Percentiles rank a stretch among this genome's conserved stretches.
phyloP scores from a whole-genome alignment of 179 eudicot species.

The Vitellaria paradoxa region DNA sequence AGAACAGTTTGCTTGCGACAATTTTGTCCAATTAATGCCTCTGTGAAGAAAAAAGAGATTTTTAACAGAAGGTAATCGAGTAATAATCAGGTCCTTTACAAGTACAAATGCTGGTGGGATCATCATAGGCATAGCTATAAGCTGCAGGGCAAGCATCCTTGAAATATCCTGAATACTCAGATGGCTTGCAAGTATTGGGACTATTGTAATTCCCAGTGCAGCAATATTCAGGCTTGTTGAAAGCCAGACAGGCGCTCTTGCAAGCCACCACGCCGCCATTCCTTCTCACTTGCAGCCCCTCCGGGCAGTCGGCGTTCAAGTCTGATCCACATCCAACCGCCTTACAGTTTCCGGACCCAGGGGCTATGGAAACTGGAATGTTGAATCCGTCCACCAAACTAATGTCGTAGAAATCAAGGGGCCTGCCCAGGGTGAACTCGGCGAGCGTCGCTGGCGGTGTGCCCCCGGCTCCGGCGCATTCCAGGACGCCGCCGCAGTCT shows the following conservation, averaged over 20 bases:
- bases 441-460: constrained; percentile 52
- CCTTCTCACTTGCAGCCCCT: constrained; percentile 19
- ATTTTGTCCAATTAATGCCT: not conserved
- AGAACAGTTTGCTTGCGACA: no score
- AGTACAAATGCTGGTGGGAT: constrained; percentile 26
- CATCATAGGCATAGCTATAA: constrained; percentile 46
- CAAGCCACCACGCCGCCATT: constrained; percentile 40
- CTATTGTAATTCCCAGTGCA: constrained; percentile 40
- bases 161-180: constrained; percentile 36
- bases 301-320: constrained; percentile 44
- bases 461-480: constrained; percentile 51
- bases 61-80: constrained; percentile 45
- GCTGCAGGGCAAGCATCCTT: constrained; percentile 48
- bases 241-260: constrained; percentile 55
- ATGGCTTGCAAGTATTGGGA: constrained; percentile 44
- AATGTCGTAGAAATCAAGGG: constrained; percentile 31
- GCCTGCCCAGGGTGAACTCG: constrained; percentile 39
- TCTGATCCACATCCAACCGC: constrained; percentile 34
- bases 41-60: no score
- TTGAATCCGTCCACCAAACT: constrained; percentile 49
- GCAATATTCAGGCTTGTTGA: constrained; percentile 44
- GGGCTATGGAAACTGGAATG: constrained; percentile 41
- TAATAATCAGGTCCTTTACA: constrained; percentile 45
- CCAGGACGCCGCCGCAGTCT: constrained; percentile 42
- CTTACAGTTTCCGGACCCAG: constrained; percentile 39